A percentile compares a stretch with the other conserved stretches of the same genome.
phyloP scores from a whole-genome alignment of 352 stramenopile species.

The Pythium myriotylum region DNA sequence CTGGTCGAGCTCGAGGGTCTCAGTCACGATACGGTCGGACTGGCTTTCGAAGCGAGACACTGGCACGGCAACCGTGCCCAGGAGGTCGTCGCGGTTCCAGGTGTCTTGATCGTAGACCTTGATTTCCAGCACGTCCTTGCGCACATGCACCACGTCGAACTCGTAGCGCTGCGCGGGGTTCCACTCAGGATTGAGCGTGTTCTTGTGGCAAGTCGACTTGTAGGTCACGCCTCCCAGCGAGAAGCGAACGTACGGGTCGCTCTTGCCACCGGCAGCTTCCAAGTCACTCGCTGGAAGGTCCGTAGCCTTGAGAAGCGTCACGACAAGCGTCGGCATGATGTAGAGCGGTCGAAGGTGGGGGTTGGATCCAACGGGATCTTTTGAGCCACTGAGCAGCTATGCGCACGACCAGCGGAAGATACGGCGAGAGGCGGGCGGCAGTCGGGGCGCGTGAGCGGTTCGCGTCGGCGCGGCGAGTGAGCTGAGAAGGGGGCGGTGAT shows the following conservation, averaged over 20 bases:
- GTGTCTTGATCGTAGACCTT: constrained; percentile 70
- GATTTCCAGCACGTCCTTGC: constrained; percentile 50
- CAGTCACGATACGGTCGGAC: constrained; percentile 50
- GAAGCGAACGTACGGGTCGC: constrained; percentile 76
- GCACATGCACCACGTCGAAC: constrained; percentile 54
- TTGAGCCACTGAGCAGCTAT: neutral
- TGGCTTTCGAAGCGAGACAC: constrained; percentile 52
- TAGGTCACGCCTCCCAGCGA: constrained; percentile 52
- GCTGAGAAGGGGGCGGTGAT: neutral
- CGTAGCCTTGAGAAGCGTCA: constrained; percentile 66
- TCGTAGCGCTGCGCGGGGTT: constrained; percentile 74
- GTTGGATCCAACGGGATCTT: too few species aligned
- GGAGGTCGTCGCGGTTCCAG: constrained; percentile 65
- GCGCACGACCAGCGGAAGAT: constrained; percentile 2
- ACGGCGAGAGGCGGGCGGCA: neutral
- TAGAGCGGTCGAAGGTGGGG: neutral
- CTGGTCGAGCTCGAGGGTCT: constrained; percentile 53
- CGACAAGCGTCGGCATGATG: constrained; percentile 62
- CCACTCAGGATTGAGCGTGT: constrained; percentile 66
- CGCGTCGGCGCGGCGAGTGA: neutral
- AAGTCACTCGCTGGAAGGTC: constrained; percentile 72
- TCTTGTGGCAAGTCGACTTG: constrained; percentile 52
- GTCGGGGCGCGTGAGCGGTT: neutral
- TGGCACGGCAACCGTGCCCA: constrained; percentile 53
- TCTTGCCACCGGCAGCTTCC: constrained; percentile 49